phyloP scores from a whole-genome alignment of 345 rosid genomes.

The Salix brachista region DNA sequence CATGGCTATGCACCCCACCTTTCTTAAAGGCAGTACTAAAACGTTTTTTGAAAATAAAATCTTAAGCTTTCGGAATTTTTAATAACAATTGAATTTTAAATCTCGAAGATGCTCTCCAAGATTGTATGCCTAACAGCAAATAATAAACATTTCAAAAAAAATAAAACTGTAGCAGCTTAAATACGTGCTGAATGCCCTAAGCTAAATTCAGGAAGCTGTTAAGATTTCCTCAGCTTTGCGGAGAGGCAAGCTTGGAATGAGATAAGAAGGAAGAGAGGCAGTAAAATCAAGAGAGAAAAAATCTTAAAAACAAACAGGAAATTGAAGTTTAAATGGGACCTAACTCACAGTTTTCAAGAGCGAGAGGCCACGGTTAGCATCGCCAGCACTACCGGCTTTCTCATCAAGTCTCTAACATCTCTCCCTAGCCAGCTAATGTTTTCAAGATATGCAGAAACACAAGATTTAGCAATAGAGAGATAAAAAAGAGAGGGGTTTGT shows the following conservation, averaged over 20 bases:
- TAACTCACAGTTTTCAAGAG: constrained; percentile 15
- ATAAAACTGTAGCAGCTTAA: neutral
- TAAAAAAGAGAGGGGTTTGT: neutral
- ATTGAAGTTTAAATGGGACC: constrained; percentile 25
- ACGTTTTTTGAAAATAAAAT: neutral
- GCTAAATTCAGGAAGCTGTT: neutral
- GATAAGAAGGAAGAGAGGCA: neutral
- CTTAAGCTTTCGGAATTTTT: neutral
- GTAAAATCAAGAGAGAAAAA: neutral
- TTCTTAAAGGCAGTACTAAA: neutral
- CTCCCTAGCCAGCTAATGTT: neutral
- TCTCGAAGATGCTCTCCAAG: neutral
- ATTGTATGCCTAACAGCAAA: neutral
- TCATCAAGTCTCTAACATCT: neutral
- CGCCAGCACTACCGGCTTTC: constrained; percentile 13
- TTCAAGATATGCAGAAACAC: neutral
- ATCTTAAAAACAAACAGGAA: constrained; percentile 16
- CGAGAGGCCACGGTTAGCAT: constrained; percentile 13
- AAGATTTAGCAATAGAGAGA: neutral
- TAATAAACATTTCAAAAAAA: neutral
- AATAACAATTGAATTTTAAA: neutral
- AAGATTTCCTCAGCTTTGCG: neutral
- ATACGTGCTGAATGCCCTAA: neutral
- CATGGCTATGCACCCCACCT: constrained; percentile 21
- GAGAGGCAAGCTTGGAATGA: neutral